Evolutionary conservation across 306 rosid species (phyloP).

Genomic region (Quercus robur): DNA sequence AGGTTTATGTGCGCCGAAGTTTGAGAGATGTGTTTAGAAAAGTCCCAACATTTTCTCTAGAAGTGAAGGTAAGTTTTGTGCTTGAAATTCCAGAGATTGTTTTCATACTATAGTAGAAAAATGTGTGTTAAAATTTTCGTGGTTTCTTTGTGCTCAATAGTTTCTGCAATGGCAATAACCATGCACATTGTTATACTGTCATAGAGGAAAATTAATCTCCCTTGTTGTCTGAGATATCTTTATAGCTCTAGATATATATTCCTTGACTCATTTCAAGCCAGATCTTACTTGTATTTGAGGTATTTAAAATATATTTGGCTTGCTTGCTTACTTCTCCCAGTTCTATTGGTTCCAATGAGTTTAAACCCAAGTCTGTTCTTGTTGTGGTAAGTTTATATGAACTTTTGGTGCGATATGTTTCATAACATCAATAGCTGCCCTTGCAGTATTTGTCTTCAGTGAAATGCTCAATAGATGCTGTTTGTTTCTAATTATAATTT

Average conservation of each 20-base stretch:
- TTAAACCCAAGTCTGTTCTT: neutral
- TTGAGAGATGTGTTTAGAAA: slow-evolving; percentile 94
- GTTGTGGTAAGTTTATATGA: neutral
- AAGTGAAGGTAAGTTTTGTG: slow-evolving; percentile 67
- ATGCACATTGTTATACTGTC: neutral
- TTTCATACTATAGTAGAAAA: neutral
- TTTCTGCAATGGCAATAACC: neutral
- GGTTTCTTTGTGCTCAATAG: neutral
- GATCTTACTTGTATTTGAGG: neutral
- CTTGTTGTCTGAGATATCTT: neutral
- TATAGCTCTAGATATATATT: neutral
- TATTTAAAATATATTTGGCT: slow-evolving; percentile 1
- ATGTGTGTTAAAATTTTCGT: neutral
- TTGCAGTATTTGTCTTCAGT: neutral
- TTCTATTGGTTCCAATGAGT: neutral
- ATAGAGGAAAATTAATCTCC: neutral
- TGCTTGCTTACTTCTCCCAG: neutral
- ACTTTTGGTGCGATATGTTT: neutral
- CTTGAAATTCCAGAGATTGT: slow-evolving; percentile 6
- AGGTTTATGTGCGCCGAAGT: slow-evolving; percentile 81
- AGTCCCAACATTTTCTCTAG: slow-evolving; percentile 89
- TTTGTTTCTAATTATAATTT: neutral
- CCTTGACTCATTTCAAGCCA: neutral
- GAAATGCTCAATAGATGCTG: neutral
- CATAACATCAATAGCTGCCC: neutral